Conservation (phyloP, 192 early-diverging fungal species). For the Kappamyces sp. region DNA sequence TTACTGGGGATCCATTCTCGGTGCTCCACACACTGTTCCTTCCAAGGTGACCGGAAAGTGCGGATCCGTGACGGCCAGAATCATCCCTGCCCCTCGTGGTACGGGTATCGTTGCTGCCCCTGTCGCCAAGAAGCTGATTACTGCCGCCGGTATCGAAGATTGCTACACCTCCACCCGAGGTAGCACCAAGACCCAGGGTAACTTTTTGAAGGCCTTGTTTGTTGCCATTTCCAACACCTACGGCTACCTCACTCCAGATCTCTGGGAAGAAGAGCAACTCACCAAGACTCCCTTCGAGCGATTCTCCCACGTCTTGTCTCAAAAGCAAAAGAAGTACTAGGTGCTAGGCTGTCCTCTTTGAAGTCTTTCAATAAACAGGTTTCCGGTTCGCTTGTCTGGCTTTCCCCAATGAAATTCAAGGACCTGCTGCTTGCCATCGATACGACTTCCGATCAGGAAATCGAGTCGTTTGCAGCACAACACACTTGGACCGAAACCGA, state of each 20-base stretch:
- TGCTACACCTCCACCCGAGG: conserved; percentile 96
- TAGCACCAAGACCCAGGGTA: conserved; percentile 96
- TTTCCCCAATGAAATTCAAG: too few species aligned
- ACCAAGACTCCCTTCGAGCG: conserved; percentile 87
- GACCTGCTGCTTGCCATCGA: too few species aligned
- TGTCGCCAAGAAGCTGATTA: conserved; percentile 93
- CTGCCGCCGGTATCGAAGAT: conserved; percentile 95
- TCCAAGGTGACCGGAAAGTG: conserved; percentile 95
- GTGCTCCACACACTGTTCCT: conserved; percentile 97
- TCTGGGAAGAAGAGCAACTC: conserved; percentile 89
- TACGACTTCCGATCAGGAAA: too few species aligned
- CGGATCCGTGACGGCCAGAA: conserved; percentile 85
- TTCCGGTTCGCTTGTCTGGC: too few species aligned
- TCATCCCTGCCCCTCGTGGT: conserved; percentile 98
- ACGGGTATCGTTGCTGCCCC: conserved; percentile 97
- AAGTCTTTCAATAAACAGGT: too few species aligned
- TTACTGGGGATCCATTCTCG: conserved; percentile 95
- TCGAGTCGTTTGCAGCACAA: too few species aligned
- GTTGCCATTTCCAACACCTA: conserved; percentile 95
- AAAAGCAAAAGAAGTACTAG: conserved; percentile 41
- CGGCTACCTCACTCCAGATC: conserved; percentile 93
- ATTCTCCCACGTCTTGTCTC: conserved; percentile 72
- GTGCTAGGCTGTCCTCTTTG: too few species aligned
- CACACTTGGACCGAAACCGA: too few species aligned
- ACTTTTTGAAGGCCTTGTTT: conserved; percentile 99